Evolutionary conservation across 331 rosid genomes (phyloP).

Genomic region (Quercus tomentella): DNA sequence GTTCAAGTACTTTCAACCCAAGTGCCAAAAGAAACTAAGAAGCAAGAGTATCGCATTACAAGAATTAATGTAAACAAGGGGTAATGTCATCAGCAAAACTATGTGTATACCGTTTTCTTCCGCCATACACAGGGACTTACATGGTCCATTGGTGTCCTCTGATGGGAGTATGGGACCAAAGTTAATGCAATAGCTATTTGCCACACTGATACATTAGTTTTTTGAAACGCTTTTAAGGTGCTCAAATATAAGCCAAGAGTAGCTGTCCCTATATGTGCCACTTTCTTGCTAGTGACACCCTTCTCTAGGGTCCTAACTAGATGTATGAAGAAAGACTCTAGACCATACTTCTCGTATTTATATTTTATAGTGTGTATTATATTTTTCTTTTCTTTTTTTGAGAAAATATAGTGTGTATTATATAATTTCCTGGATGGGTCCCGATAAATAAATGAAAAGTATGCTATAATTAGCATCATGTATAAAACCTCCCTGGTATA

Average conservation of each 20-base stretch:
- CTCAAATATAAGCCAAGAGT: slow-evolving; percentile 32
- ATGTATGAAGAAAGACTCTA: neutral
- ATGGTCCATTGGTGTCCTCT: slow-evolving; percentile 17
- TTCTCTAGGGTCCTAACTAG: slow-evolving; percentile 30
- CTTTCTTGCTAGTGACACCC: slow-evolving; percentile 11
- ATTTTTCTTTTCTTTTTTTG: too few species aligned
- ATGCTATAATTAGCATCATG: too few species aligned
- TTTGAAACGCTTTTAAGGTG: neutral
- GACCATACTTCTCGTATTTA: too few species aligned
- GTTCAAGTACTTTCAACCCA: neutral
- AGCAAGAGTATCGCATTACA: neutral
- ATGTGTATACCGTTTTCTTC: slow-evolving; percentile 21
- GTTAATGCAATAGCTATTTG: slow-evolving; percentile 20
- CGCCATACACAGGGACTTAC: slow-evolving; percentile 33
- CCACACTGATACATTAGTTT: slow-evolving; percentile 11
- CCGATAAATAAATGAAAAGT: too few species aligned
- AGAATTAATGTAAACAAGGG: neutral
- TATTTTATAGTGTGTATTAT: too few species aligned
- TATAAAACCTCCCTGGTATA: too few species aligned
- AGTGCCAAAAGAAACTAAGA: neutral
- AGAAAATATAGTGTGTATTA: too few species aligned
- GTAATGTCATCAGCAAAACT: slow-evolving; percentile 27
- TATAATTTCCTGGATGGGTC: too few species aligned
- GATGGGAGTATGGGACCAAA: slow-evolving; percentile 10
- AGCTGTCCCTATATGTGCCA: slow-evolving; percentile 32